Conservation (phyloP, 768 basidiomycete species). For the Fomitopsis serialis region DNA sequence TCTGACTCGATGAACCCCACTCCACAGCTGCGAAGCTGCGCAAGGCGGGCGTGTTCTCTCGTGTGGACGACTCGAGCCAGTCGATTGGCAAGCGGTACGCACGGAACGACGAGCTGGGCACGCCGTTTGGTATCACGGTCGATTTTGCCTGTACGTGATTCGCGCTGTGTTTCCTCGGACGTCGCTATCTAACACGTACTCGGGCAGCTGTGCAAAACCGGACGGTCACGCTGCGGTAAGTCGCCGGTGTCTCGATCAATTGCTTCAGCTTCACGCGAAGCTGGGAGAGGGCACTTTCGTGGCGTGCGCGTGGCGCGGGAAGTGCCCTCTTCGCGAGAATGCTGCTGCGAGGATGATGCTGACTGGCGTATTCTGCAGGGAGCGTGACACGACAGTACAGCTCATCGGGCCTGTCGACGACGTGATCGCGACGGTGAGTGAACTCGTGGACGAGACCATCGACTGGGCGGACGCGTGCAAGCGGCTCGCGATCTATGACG, state of each 20-base stretch:
- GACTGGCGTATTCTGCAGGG: conserved; percentile 39
- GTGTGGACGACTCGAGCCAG: conserved; percentile 93
- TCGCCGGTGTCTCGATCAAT: conserved; percentile 10
- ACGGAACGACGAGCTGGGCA: conserved; percentile 97
- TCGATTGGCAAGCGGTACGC: conserved; percentile 97
- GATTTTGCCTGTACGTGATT: conserved; percentile 80
- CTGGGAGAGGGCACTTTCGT: neutral
- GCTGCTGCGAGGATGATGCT: neutral
- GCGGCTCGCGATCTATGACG: conserved; percentile 75
- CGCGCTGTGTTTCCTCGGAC: conserved; percentile 9
- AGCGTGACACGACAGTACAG: conserved; percentile 93
- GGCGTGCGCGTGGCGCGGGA: neutral
- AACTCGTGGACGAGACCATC: conserved; percentile 69
- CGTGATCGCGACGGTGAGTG: conserved; percentile 75
- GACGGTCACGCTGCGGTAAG: conserved; percentile 91
- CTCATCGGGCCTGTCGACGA: conserved; percentile 87
- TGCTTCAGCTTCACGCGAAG: conserved; percentile 1
- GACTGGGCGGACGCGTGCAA: conserved; percentile 75
- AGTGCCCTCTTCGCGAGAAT: neutral
- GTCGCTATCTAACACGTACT: neutral
- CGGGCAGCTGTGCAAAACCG: conserved; percentile 77
- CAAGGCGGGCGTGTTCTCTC: conserved; percentile 81
- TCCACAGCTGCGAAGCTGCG: conserved; percentile 79
- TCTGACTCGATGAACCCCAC: conserved; percentile 7
- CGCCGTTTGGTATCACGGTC: conserved; percentile 92